Conservation (phyloP, 176 grass and related monocot species). For the Lolium perenne region DNA sequence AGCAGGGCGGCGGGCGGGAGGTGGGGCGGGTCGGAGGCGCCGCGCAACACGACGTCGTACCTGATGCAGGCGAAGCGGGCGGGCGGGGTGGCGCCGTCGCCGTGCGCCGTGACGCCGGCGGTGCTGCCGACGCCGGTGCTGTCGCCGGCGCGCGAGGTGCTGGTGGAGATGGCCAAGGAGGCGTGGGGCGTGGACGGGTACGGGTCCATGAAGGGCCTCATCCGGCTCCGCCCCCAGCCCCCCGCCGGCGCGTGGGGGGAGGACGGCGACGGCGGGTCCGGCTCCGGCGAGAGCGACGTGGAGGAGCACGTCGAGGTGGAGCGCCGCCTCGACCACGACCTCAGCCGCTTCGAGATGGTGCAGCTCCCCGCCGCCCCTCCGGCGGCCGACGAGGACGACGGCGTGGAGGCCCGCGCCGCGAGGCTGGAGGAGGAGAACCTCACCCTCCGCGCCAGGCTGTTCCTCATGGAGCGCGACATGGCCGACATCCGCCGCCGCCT, state of each 20-base stretch:
- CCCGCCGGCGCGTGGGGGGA: constrained; percentile 35
- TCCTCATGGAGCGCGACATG: constrained; percentile 88
- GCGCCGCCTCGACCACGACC: constrained; percentile 93
- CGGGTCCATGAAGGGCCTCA: constrained; percentile 97
- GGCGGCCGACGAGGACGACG: constrained; percentile 32
- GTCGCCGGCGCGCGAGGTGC: constrained; percentile 83
- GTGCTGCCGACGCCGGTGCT: constrained; percentile 85
- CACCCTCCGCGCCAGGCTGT: constrained; percentile 71
- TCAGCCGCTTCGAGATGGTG: constrained; percentile 99
- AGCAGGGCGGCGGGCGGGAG: constrained; percentile 24
- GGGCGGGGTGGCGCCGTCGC: constrained; percentile 71
- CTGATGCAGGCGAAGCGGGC: constrained; percentile 92
- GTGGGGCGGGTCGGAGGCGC: constrained; percentile 67
- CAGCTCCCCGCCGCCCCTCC: constrained; percentile 49
- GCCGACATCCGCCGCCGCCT: constrained; percentile 68
- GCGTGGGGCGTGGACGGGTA: constrained; percentile 97
- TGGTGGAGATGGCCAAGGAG: constrained; percentile 99
- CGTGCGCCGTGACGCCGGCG: constrained; percentile 89
- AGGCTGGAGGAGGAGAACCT: constrained; percentile 89
- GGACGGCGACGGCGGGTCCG: constrained; percentile 57
- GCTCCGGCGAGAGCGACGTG: constrained; percentile 92
- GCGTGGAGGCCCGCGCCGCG: constrained; percentile 52
- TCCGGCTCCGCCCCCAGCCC: constrained; percentile 70
- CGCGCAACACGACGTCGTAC: constrained; percentile 93
- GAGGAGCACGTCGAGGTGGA: constrained; percentile 97